Base-by-base conservation (phyloP, 2,329 filamentous ascomycete genomes). In the Lithohypha guttulata region DNA sequence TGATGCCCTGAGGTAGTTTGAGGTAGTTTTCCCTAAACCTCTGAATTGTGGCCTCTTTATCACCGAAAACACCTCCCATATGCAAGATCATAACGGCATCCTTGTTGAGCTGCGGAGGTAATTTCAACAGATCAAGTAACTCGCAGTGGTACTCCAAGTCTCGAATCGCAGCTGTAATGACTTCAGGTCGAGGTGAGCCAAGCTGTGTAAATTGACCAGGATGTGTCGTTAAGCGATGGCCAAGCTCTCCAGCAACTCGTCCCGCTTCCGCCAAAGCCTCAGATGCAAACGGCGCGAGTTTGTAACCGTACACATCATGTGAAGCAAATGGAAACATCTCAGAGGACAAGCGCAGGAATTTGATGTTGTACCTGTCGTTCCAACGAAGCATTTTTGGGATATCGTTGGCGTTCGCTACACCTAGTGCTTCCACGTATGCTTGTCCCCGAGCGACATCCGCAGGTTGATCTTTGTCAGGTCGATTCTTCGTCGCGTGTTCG, bases 311-410 rank as follows among this genome's bases (percentile, higher is more conserved):
- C 45, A 84, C 81, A 17, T 74, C 71, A 53, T 96, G 89, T 48
- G 84, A 93, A 2, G 89, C 89, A 57, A 95, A 95, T 0, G 89
- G 89, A 48, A 96, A 96, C 83, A 95, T 95, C 51, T 95, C 89
- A 39, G 84, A 93, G 50, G 84, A 93, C 14, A 96, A 67, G 1
- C 89, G 76, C 74, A 96, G 76, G 58, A 96, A 95, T 50, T 78
- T 87, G 61, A 96, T 96, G 26, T 81, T 79, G 48, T 89, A 95
- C 50, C 77, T 82, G 48, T 93, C 80, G 54, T 96, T 95, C 89
- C 89, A 96, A 1, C 77, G 73, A 6, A 95, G 54, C 75, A 95
- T 84, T 59, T 93, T 93, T 42, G 72, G 63, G 21, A 95, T 75
- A 51, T 96, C 89, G 27, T 75, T 71, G 1, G 83, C 81, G 58